Evolutionary conservation across 306 rosid genomes (phyloP).

Genomic region (Dalbergia cochinchinensis): DNA sequence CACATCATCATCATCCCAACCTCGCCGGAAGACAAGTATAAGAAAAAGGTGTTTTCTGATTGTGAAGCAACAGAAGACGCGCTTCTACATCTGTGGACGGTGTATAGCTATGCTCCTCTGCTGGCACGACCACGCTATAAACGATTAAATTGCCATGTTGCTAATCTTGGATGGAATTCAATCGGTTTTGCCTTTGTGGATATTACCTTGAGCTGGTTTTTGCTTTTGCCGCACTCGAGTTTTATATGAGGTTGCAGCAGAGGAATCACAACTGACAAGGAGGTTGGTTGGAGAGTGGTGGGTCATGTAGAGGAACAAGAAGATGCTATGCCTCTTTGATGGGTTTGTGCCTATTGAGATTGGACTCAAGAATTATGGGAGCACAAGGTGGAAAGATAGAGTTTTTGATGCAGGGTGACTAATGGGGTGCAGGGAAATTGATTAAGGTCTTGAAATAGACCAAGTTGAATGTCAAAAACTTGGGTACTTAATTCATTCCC

Average conservation of each 20-base stretch:
- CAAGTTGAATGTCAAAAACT: conserved; percentile 16
- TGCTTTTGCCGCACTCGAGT: background rate
- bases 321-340: background rate
- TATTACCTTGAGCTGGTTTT: background rate
- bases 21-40: conserved; percentile 38
- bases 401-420: conserved; percentile 3
- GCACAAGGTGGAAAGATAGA: conserved; percentile 15
- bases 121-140: conserved; percentile 57
- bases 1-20: conserved; percentile 12
- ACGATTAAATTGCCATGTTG: conserved; percentile 39
- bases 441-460: conserved; percentile 22
- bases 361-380: conserved; percentile 6
- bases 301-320: background rate
- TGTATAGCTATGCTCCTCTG: conserved; percentile 62
- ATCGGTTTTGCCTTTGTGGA: background rate
- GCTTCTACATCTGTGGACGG: conserved; percentile 55
- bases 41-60: conserved; percentile 47
- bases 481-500: conserved; percentile 20
- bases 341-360: conserved; percentile 5
- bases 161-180: background rate
- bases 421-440: background rate
- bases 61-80: conserved; percentile 57
- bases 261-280: conserved; percentile 4
- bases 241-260: background rate
- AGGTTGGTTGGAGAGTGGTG: background rate